phyloP scores from a whole-genome alignment of 345 rosid species.

The Chamaenerion angustifolium region DNA sequence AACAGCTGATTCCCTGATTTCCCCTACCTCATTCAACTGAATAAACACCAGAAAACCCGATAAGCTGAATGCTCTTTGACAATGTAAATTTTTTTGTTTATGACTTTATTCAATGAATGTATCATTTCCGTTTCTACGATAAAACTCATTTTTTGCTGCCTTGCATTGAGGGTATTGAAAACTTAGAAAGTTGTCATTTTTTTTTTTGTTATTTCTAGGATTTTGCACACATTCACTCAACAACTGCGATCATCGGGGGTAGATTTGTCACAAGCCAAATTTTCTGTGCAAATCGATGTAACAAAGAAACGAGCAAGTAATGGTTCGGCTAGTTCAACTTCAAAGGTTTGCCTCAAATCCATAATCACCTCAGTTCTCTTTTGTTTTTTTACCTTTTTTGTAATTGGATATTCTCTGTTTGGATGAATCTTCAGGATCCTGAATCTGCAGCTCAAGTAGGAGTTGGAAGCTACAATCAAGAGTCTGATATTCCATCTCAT shows the following conservation, averaged over 20 bases:
- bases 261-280: constrained; percentile 45
- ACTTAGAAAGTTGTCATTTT: no score
- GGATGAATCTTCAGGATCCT: constrained; percentile 20
- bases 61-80: not conserved
- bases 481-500: constrained; percentile 22
- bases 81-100: not conserved
- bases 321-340: constrained; percentile 21
- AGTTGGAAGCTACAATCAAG: constrained; percentile 17
- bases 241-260: constrained; percentile 57
- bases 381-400: not conserved
- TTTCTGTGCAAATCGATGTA: constrained; percentile 57
- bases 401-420: not conserved
- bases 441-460: constrained; percentile 24
- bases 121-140: no score
- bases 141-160: not conserved
- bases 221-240: constrained; percentile 37
- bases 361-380: not conserved
- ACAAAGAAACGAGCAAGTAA: constrained; percentile 21
- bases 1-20: no score
- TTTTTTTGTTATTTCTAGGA: constrained; percentile 22
- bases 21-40: no score
- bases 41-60: no score
- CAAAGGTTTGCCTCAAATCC: constrained; percentile 26
- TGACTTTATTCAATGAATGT: not conserved
- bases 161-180: no score